Conservation (phyloP, 306 rosid genomes). For the Heteromeles arbutifolia region DNA sequence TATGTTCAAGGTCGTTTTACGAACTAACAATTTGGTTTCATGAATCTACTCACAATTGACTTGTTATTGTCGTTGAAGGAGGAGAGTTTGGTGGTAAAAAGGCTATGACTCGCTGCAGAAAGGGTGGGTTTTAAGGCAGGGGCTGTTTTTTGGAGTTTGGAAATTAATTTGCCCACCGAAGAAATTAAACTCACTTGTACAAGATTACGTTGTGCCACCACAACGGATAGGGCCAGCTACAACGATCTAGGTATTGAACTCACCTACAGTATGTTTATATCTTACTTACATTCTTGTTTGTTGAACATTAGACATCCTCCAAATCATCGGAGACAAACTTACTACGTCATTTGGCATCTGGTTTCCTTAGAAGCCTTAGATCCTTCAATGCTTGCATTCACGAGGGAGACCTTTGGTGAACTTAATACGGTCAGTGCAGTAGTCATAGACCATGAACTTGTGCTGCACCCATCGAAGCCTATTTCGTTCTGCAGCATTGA, state of each 20-base stretch:
- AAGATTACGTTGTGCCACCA: background rate
- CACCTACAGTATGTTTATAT: background rate
- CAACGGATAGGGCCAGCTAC: background rate
- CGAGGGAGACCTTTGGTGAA: constrained; percentile 34
- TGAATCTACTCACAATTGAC: too few species aligned
- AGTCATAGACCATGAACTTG: constrained; percentile 43
- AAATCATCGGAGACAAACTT: background rate
- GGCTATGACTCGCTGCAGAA: too few species aligned
- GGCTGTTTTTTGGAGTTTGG: background rate
- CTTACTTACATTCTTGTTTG: background rate
- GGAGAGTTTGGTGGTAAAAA: too few species aligned
- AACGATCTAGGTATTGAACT: background rate
- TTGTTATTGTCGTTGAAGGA: too few species aligned
- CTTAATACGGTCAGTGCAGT: constrained; percentile 35
- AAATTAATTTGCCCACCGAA: background rate
- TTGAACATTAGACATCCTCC: background rate
- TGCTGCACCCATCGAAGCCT: constrained; percentile 39
- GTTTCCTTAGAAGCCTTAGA: constrained; percentile 1
- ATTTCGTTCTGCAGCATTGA: constrained; percentile 31
- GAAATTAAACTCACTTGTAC: too few species aligned
- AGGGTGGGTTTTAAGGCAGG: too few species aligned
- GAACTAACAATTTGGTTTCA: too few species aligned
- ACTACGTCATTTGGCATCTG: background rate
- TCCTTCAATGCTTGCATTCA: constrained; percentile 26
- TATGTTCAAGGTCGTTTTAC: too few species aligned